Evolutionary conservation across 163 green algal species (phyloP).

Genomic region (Scenedesmus sp.): DNA sequence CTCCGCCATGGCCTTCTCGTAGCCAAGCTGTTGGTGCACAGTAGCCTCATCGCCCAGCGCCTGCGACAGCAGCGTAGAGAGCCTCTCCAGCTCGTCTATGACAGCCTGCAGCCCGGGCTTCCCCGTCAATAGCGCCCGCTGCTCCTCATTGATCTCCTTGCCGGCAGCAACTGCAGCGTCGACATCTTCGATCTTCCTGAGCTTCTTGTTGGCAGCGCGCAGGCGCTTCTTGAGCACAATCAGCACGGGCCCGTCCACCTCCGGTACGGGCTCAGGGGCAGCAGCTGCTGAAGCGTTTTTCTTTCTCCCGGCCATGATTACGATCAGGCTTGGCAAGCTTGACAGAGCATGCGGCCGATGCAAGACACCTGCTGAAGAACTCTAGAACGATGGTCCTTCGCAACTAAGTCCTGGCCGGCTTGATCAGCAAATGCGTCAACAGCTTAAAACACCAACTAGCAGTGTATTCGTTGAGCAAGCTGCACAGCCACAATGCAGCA

Average conservation of each 20-base stretch:
- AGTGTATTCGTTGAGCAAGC: not conserved
- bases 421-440: not conserved
- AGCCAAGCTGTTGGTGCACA: conserved; percentile 17
- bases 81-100: conserved; percentile 48
- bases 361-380: not conserved
- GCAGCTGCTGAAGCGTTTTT: not conserved
- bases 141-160: conserved; percentile 43
- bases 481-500: not conserved
- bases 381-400: not conserved
- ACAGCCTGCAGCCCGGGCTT: conserved; percentile 33
- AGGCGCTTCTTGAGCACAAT: conserved; percentile 17
- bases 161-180: not conserved
- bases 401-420: not conserved
- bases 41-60: conserved; percentile 19
- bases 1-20: conserved; percentile 45
- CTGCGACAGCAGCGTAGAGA: not conserved
- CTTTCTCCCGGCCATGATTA: not conserved
- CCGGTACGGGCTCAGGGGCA: not conserved
- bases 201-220: conserved; percentile 36
- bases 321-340: not conserved
- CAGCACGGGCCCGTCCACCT: not conserved
- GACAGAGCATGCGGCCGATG: not conserved
- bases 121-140: not conserved
- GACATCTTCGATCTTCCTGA: conserved; percentile 44
- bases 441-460: not conserved